Evolutionary conservation across 2,329 filamentous ascomycete species (phyloP).

Genomic region (Scytalidium lignicola): DNA sequence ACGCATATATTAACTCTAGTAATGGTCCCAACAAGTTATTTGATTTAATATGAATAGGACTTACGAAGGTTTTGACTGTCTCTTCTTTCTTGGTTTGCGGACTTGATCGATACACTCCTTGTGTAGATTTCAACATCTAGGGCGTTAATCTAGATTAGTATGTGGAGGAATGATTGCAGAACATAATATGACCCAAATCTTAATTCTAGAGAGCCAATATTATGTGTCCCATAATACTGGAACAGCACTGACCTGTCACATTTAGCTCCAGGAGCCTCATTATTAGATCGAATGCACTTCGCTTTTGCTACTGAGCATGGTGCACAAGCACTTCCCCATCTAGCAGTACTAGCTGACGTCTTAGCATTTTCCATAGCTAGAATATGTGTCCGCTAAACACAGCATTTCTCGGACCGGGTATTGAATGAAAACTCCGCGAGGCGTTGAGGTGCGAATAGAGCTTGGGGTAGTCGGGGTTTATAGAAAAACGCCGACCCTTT

Average conservation of each 20-base stretch:
- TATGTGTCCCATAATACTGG: too few species aligned
- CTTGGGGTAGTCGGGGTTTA: not conserved
- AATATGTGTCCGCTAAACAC: too few species aligned
- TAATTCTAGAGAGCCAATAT: too few species aligned
- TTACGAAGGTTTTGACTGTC: slow-evolving; percentile 45
- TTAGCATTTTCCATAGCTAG: not conserved
- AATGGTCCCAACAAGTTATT: not conserved
- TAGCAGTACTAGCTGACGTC: not conserved
- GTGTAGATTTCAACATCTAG: slow-evolving; percentile 23
- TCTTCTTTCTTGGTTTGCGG: slow-evolving; percentile 46
- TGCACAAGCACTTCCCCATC: slow-evolving; percentile 44
- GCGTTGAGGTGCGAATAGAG: not conserved
- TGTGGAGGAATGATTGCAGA: too few species aligned
- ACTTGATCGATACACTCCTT: slow-evolving; percentile 44
- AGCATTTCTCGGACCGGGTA: not conserved
- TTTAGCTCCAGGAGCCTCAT: slow-evolving; percentile 30
- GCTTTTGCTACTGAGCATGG: slow-evolving; percentile 45
- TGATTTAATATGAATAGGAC: slow-evolving; percentile 19
- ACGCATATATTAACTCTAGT: not conserved
- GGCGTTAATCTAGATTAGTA: too few species aligned
- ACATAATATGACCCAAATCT: too few species aligned
- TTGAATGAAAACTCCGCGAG: too few species aligned
- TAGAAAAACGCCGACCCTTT: not conserved
- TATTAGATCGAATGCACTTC: slow-evolving; percentile 39
- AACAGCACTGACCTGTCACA: slow-evolving; percentile 34